Conservation (phyloP, 768 basidiomycete species). For the Rhodotorula babjevae region DNA sequence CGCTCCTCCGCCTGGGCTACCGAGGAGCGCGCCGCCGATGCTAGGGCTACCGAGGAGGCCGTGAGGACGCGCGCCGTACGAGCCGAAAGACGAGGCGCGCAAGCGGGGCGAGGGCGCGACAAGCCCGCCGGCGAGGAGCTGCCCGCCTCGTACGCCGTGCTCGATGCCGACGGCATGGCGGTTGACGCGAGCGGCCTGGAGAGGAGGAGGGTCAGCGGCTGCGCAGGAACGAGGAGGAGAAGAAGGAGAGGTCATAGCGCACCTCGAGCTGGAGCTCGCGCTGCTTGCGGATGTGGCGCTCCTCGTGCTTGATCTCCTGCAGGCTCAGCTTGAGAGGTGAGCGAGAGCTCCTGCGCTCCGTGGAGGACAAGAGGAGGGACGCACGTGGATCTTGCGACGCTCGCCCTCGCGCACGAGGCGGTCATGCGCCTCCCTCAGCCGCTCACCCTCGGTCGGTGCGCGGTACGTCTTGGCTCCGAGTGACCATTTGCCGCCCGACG, state of each 20-base stretch:
- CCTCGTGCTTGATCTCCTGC: constrained; percentile 17
- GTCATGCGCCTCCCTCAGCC: not conserved
- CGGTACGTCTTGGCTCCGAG: constrained; percentile 12
- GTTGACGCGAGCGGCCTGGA: not conserved
- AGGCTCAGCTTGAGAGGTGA: not conserved
- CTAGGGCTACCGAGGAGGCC: not conserved
- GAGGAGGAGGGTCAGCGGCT: too few species aligned
- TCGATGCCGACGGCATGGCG: not conserved
- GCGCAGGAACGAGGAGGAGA: not conserved
- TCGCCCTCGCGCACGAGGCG: constrained; percentile 2
- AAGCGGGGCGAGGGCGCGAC: not conserved
- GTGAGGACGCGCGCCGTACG: not conserved
- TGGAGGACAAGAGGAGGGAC: not conserved
- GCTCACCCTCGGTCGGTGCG: constrained; percentile 10
- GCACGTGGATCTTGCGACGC: constrained; percentile 11
- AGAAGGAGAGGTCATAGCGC: not conserved
- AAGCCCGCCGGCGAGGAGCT: not conserved
- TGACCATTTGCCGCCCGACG: constrained; percentile 1
- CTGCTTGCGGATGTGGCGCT: constrained; percentile 8
- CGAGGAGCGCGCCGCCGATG: not conserved
- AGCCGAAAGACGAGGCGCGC: not conserved
- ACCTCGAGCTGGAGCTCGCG: constrained; percentile 1
- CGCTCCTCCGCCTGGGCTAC: not conserved
- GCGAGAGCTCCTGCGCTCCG: too few species aligned
- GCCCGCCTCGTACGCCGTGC: not conserved